phyloP scores from a whole-genome alignment of 83 land plant species.

The Thuja plicata region DNA sequence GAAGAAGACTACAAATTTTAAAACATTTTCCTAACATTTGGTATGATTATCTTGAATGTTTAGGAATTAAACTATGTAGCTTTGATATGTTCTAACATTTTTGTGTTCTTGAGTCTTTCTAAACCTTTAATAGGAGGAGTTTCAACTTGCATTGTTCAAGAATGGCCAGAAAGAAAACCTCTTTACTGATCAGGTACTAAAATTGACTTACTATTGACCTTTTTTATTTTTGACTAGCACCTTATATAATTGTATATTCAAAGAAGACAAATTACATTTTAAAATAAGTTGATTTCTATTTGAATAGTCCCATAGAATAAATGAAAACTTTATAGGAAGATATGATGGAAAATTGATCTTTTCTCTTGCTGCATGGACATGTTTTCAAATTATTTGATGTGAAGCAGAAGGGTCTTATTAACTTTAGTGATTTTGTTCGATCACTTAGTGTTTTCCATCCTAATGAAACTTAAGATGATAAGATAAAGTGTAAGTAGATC shows the following conservation, averaged over 20 bases:
- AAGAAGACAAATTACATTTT: background rate
- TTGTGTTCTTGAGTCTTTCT: slow-evolving; percentile 4
- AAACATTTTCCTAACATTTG: no score
- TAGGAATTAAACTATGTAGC: background rate
- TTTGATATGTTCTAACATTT: background rate
- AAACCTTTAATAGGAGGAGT: slow-evolving; percentile 71
- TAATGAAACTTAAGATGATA: slow-evolving; percentile 75
- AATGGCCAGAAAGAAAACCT: slow-evolving; percentile 86
- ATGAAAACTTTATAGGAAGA: background rate
- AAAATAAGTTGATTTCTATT: background rate
- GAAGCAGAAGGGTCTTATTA: slow-evolving; percentile 78
- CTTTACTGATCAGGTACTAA: slow-evolving; percentile 92
- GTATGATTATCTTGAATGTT: background rate
- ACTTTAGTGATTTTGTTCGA: slow-evolving; percentile 93
- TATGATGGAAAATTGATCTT: background rate
- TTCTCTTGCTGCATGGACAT: slow-evolving; percentile 30
- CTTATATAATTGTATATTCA: background rate
- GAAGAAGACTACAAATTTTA: no score
- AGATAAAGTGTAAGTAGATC: slow-evolving; percentile 76
- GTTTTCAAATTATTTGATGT: slow-evolving; percentile 92
- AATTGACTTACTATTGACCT: background rate
- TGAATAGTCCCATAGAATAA: background rate
- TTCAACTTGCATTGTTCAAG: slow-evolving; percentile 90
- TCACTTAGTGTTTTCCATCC: slow-evolving; percentile 94
- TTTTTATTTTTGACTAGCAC: background rate